These are phyloP conservation scores for Fusarium dlaminii DNA, from an alignment of 2,329 filamentous ascomycete genomes.

Conservation along the genomic window DNA sequence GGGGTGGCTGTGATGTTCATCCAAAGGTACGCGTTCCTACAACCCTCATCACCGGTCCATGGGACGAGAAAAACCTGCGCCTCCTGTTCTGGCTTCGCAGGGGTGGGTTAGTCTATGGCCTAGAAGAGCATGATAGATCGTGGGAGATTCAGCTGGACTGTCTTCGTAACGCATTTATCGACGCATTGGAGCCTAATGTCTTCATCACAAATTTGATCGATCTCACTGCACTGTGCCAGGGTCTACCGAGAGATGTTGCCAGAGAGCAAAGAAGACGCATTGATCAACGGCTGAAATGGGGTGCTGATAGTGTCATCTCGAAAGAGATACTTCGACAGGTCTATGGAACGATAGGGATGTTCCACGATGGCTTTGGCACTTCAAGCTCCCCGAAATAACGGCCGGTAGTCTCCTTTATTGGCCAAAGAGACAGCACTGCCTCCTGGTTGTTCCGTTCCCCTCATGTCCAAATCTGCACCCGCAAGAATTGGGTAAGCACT, in stretches of 20 bases:
- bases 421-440: neutral
- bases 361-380: slow-evolving; percentile 17
- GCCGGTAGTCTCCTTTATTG: neutral
- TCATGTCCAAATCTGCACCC: neutral
- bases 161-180: slow-evolving; percentile 49
- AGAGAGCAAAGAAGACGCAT: slow-evolving; percentile 40
- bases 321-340: slow-evolving; percentile 41
- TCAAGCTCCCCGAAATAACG: slow-evolving; percentile 2
- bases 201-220: slow-evolving; percentile 47
- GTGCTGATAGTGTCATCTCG: slow-evolving; percentile 37
- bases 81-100: slow-evolving; percentile 59
- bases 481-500: neutral
- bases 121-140: slow-evolving; percentile 43
- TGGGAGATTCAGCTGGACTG: slow-evolving; percentile 55
- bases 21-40: slow-evolving; percentile 52
- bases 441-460: neutral
- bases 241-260: slow-evolving; percentile 45
- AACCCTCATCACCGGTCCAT: slow-evolving; percentile 53
- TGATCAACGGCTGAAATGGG: slow-evolving; percentile 45
- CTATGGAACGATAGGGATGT: slow-evolving; percentile 31
- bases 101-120: slow-evolving; percentile 46
- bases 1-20: slow-evolving; percentile 51
- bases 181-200: slow-evolving; percentile 41
- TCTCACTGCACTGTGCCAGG: slow-evolving; percentile 40
- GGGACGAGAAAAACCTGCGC: slow-evolving; percentile 50